A percentile compares a stretch with the other conserved stretches of the same genome.
Conservation (phyloP, 768 basidiomycete genomes). For the Rhodotorula kratochvilovae region DNA sequence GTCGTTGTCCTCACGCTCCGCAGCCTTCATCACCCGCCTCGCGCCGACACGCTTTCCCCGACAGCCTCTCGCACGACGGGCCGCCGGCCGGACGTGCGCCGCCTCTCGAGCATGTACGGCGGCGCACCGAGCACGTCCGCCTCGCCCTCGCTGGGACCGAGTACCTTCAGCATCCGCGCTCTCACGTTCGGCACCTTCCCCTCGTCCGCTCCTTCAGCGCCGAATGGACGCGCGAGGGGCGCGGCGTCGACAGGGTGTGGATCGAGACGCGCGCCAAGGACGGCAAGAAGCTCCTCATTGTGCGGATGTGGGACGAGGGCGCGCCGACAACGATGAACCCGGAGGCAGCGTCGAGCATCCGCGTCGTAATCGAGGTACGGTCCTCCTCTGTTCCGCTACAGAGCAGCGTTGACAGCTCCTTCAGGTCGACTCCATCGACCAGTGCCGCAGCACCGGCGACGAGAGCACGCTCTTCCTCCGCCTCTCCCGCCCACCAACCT, state of each 20-base stretch:
- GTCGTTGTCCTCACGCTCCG: too few relatives aligned
- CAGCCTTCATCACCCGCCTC: too few relatives aligned
- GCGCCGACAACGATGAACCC: not conserved
- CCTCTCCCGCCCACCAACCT: not conserved
- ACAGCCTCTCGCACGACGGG: too few relatives aligned
- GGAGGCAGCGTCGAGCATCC: not conserved
- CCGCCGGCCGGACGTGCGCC: not conserved
- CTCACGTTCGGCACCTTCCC: conserved; percentile 1
- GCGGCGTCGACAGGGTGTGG: not conserved
- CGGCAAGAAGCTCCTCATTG: not conserved
- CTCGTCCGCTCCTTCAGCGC: not conserved
- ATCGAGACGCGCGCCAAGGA: not conserved
- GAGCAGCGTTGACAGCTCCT: too few relatives aligned
- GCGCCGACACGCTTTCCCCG: too few relatives aligned
- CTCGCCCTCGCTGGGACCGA: too few relatives aligned
- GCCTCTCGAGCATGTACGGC: not conserved
- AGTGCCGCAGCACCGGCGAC: not conserved
- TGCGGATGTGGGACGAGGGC: conserved; percentile 1
- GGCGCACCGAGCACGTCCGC: not conserved
- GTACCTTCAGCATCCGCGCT: not conserved
- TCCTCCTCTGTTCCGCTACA: not conserved
- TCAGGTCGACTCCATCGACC: not conserved
- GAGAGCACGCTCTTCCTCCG: not conserved
- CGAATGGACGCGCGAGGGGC: not conserved
- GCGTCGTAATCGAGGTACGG: conserved; percentile 4